Base-by-base conservation (phyloP, 176 grass and related monocot species). In the Ensete ventricosum region DNA sequence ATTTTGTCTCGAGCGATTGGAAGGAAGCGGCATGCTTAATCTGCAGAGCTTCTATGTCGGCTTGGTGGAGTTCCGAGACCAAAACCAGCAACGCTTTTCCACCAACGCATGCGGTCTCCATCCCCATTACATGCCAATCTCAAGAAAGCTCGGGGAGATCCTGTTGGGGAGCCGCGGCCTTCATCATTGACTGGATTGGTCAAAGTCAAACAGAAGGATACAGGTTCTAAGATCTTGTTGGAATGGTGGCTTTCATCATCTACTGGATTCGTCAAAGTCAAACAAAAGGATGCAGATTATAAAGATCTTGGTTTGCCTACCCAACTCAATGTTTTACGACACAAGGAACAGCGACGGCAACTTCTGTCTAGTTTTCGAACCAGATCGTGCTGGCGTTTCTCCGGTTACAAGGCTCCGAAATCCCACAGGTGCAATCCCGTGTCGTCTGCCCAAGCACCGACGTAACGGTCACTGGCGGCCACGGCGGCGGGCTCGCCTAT, bases 341-440 rank as follows among this genome's bases (percentile, higher is more conserved):
- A 5, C 34, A 6, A 43, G 34, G 34, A 43, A 6, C 34, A 43
- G 34, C 4, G 4, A 43, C 4, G 34, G 4, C 34, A 43, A 43
- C 34, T 43, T 43, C 0, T 6, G 34, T 43, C 34, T 43, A 6
- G 34, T 43, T 43, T 43, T 43, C 34, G 34, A 43, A 43, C 34
- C 34, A 4, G 34, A 6, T 43, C 4, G 4, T 43, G 34, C 34
- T 43, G 6, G 34, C 34, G 34, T 43, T 43, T 43, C 34, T 43
- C 34, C 34, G 5, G 4, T 43, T 79, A 80, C 50, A 76, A 54
- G 3, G 78, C 66, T 7, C 78, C 78, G 20, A 81, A 85, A 59
- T 85, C 83, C 83, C 83, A 85, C 13, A 85, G 60, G 64, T 85
- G 83, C 78, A 85, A 49, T 9, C 83, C 83, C 23, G 64, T 50